Base-by-base conservation (phyloP, 208 protist genomes). In the Porcisia hertigi region DNA sequence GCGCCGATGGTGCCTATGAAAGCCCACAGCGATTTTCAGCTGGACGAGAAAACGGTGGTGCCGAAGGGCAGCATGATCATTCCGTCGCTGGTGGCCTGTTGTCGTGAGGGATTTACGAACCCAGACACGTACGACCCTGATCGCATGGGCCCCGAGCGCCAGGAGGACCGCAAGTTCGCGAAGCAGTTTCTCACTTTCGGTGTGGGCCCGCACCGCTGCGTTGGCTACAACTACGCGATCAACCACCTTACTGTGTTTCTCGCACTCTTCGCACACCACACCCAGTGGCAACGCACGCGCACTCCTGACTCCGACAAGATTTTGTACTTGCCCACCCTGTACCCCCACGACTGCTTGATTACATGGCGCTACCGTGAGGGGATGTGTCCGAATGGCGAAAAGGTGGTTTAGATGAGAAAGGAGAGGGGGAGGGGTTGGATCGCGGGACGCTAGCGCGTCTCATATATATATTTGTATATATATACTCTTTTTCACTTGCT, bases 181-280 rank as follows among this genome's bases (percentile, higher is more conserved):
- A 96, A 96, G 86, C 89, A 96, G 84, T 98, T 96, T 75, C 90
- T 98, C 36, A 92, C 94, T 3, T 98, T 98, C 74, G 96, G 96
- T 69, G 83, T 91, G 59, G 95, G 95, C 30, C 92, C 97, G 23
- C 96, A 98, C 83, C 91, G 91, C 72, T 98, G 97, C 82, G 86
- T 98, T 45, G 97, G 97, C 36, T 94, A 94, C 81, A 96, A 98
- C 87, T 97, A 98, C 73, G 96, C 94, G 69, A 97, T 98, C 73
- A 98, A 97, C 79, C 97, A 98, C 84, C 84, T 98, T 39, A 96
- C 89, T 69, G 86, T 95, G 34, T 98, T 93, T 85, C 72, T 98
- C 18, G 93, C 92, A 2, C 81, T 95, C 63, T 80, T 95, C 54
- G 71, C 94, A 7, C 90, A 92, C 81, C 71, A 86, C 62, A 41